Percentiles rank a stretch among this genome's conserved stretches.
These are phyloP conservation scores for Aspergillus sp. DNA, from an alignment of 2,329 filamentous ascomycete genomes.

Conservation along the genomic window DNA sequence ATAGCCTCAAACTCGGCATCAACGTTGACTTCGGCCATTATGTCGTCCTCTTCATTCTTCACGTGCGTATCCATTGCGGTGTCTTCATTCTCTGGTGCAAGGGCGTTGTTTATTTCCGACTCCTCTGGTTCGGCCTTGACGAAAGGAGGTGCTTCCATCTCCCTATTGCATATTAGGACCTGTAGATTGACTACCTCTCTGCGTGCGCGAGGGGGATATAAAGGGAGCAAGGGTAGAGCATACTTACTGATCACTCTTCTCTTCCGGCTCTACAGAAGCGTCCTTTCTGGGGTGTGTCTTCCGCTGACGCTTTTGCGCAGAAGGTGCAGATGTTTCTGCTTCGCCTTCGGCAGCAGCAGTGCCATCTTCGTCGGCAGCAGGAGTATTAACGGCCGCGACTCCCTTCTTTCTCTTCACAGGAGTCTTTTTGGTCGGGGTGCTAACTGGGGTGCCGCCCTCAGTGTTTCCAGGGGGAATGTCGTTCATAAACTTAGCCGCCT, in stretches of 20 bases:
- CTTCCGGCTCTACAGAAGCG: slow-evolving; percentile 2
- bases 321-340: slow-evolving; percentile 1
- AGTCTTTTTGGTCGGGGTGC: slow-evolving; percentile 17
- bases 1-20: slow-evolving; percentile 15
- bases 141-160: not conserved
- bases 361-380: slow-evolving; percentile 3
- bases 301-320: slow-evolving; percentile 24
- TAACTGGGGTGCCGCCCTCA: not conserved
- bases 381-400: not conserved
- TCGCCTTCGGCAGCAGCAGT: slow-evolving; percentile 1
- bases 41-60: slow-evolving; percentile 9
- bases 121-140: not conserved
- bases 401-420: slow-evolving; percentile 25
- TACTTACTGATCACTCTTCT: not conserved
- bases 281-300: slow-evolving; percentile 21
- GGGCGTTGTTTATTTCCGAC: not conserved
- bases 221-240: not conserved
- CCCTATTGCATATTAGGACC: not conserved
- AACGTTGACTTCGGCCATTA: slow-evolving; percentile 8
- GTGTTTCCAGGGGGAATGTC: not conserved
- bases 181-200: not conserved
- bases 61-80: not conserved
- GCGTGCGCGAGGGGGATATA: not conserved
- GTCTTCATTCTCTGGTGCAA: not conserved
- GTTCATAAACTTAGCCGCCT: not conserved